Conservation (phyloP, 2,329 filamentous ascomycete genomes). For the Ophiostoma pallidulum region DNA sequence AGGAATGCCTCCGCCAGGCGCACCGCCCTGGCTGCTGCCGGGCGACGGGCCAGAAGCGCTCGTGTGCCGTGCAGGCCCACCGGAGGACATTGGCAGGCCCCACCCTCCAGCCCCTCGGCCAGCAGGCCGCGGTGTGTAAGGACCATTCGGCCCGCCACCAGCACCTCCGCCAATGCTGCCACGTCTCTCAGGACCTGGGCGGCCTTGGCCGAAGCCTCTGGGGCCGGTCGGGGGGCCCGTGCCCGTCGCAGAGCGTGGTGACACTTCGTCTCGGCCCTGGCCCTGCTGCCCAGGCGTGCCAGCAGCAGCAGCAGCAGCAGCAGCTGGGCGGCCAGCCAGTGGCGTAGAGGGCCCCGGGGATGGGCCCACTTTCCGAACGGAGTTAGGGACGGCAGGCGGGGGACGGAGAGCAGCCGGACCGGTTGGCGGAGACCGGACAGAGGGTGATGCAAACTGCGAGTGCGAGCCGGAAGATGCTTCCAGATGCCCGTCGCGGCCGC, state of each 20-base stretch:
- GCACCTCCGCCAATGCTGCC: neutral
- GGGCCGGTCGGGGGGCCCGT: constrained; percentile 13
- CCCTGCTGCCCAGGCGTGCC: constrained; percentile 24
- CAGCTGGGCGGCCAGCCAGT: constrained; percentile 25
- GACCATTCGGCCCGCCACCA: neutral
- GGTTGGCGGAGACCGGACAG: constrained; percentile 37
- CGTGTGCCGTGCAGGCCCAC: constrained; percentile 12
- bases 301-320: constrained; percentile 22
- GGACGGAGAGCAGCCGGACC: constrained; percentile 45
- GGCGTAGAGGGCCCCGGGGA: constrained; percentile 22
- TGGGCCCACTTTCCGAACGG: constrained; percentile 29
- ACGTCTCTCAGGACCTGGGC: neutral
- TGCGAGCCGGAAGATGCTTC: neutral
- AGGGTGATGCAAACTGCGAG: neutral
- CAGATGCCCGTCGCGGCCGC: constrained; percentile 1
- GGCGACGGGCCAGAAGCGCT: constrained; percentile 23
- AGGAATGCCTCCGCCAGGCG: constrained; percentile 32
- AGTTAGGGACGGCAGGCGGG: constrained; percentile 38
- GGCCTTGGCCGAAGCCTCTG: constrained; percentile 10
- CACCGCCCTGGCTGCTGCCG: constrained; percentile 30
- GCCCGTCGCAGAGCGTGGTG: neutral
- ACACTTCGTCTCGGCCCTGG: constrained; percentile 14
- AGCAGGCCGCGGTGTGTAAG: constrained; percentile 1
- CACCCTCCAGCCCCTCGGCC: constrained; percentile 17
- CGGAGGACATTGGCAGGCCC: constrained; percentile 14